Evolutionary conservation across 1,284 basidiomycete genomes (phyloP).

Genomic region (Vanrija humicola): DNA sequence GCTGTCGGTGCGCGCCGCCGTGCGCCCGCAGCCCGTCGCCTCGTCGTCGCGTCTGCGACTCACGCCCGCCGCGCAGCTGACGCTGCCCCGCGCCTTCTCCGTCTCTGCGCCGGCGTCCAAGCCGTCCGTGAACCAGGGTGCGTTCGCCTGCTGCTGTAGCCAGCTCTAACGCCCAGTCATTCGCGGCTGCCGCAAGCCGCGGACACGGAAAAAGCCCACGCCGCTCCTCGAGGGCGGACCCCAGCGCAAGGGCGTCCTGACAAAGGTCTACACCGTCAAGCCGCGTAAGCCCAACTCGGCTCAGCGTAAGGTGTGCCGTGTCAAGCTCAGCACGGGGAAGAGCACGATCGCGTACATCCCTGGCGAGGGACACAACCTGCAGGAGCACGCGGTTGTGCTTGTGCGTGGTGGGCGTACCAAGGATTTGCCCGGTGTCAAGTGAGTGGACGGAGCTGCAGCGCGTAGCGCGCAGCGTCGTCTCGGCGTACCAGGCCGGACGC

Average conservation of each 20-base stretch:
- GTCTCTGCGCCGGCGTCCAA: slow-evolving; percentile 56
- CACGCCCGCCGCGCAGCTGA: background rate
- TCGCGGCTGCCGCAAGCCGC: slow-evolving; percentile 50
- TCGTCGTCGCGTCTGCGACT: slow-evolving; percentile 23
- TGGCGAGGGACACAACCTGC: slow-evolving; percentile 96
- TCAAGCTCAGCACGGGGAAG: slow-evolving; percentile 88
- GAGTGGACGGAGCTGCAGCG: slow-evolving; percentile 33
- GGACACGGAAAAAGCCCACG: slow-evolving; percentile 41
- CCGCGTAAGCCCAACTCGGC: slow-evolving; percentile 99
- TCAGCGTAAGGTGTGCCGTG: slow-evolving; percentile 91
- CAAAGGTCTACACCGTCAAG: slow-evolving; percentile 74
- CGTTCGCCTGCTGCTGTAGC: background rate
- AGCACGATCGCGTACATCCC: slow-evolving; percentile 91
- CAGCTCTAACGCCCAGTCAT: slow-evolving; percentile 9
- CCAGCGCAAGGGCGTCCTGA: slow-evolving; percentile 86
- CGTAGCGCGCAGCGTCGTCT: too few species aligned
- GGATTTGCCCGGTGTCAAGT: slow-evolving; percentile 96
- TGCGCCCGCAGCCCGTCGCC: slow-evolving; percentile 19
- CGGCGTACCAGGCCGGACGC: too few species aligned
- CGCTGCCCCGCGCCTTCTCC: slow-evolving; percentile 59
- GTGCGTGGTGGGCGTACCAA: slow-evolving; percentile 92
- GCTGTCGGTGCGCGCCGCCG: slow-evolving; percentile 21
- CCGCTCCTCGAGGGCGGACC: slow-evolving; percentile 73
- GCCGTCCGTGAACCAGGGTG: slow-evolving; percentile 72
- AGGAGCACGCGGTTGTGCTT: slow-evolving; percentile 94